Base-by-base conservation (phyloP, 371 early-diverging fungal species). In the Rhizomucor pusillus region DNA sequence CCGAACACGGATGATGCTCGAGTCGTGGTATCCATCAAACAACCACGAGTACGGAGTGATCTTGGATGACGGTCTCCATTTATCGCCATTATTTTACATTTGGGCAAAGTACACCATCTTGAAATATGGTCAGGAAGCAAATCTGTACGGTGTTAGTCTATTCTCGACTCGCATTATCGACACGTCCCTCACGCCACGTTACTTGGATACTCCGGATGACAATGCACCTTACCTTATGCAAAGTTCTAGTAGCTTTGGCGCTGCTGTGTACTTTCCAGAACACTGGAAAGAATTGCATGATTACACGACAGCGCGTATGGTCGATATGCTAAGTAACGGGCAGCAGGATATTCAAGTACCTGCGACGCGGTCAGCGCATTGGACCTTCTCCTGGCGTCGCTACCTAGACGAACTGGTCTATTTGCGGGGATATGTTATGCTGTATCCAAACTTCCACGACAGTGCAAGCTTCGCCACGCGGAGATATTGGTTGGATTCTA, bases 201-300 rank as follows among this genome's bases (percentile, higher is more conserved):
- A 45, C 24, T 66, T 66, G 19, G 29, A 47, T 33, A 71, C 66
- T 24, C 73, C 64, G 46, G 50, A 49, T 10, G 19, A 19, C 10
- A 52, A 58, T 24, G 60, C 73, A 14, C 80, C 78, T 9, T 83
- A 75, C 59, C 57, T 81, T 11, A 66, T 77, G 57, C 86, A 86
- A 58, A 56, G 75, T 1, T 79, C 79, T 4, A 71, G 72, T 37
- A 67, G 64, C 50, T 71, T 72, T 49, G 84, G 85, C 14, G 80
- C 84, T 1, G 29, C 29, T 5, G 66, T 84, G 5, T 86, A 76
- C 47, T 86, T 86, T 52, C 86, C 86, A 1, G 84, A 86, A 43
- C 76, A 82, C 36, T 86, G 86, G 86, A 66, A 79, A 29, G 85
- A 86, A 53, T 85, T 83, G 54, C 86, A 84, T 47, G 81, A 82